phyloP scores from a whole-genome alignment of 352 stramenopile species.

The Pythium utonaiense region DNA sequence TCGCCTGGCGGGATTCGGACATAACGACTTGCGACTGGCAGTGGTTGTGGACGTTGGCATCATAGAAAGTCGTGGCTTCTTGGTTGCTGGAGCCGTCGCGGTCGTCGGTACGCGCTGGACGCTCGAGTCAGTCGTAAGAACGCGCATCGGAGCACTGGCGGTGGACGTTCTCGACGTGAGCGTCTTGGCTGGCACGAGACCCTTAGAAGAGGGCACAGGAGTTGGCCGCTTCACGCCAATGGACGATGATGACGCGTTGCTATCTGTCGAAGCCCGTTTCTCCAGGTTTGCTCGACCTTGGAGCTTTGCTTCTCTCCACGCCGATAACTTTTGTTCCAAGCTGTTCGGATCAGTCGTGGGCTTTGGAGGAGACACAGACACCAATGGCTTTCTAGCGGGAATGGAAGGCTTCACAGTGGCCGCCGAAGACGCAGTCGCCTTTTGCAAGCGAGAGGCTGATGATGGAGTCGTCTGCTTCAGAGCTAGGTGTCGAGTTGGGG shows the following conservation, averaged over 20 bases:
- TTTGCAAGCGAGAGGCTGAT: not conserved
- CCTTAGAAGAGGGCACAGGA: not conserved
- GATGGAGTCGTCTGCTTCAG: not conserved
- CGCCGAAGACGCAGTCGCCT: not conserved
- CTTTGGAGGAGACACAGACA: not conserved
- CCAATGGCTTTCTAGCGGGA: constrained; percentile 3
- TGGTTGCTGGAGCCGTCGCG: not conserved
- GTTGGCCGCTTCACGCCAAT: constrained; percentile 19
- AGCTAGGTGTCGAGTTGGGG: not conserved
- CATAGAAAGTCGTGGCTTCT: constrained; percentile 18
- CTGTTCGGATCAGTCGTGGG: not conserved
- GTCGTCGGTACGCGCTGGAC: not conserved
- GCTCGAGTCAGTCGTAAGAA: not conserved
- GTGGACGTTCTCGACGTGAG: constrained; percentile 14
- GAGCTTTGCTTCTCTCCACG: constrained; percentile 19
- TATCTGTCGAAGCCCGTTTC: constrained; percentile 6
- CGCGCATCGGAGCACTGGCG: constrained; percentile 2
- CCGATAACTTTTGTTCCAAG: constrained; percentile 17
- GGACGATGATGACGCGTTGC: not conserved
- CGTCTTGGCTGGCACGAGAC: not conserved
- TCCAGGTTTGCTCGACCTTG: not conserved
- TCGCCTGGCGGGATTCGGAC: constrained; percentile 3
- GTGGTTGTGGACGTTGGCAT: constrained; percentile 5
- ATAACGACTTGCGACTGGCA: constrained; percentile 8
- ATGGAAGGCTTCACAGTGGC: not conserved